Conservation (phyloP, 345 rosid genomes). For the Eutrema japonicum region DNA sequence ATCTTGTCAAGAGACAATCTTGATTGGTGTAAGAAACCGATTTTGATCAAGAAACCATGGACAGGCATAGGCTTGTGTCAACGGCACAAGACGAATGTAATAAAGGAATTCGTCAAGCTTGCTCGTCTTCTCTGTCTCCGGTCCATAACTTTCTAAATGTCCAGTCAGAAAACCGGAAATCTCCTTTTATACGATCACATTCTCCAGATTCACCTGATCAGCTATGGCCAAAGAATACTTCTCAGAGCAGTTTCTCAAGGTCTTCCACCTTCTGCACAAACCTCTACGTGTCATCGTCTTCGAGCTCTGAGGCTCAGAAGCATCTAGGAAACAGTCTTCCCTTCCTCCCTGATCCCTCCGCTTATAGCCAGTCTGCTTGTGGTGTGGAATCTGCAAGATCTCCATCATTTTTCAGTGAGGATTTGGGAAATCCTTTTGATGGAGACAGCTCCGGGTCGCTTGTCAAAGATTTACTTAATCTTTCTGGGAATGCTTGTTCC, state of each 20-base stretch:
- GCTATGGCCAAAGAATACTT: slow-evolving; percentile 46
- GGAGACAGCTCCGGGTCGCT: slow-evolving; percentile 54
- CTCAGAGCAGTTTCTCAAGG: slow-evolving; percentile 59
- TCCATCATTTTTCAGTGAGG: slow-evolving; percentile 56
- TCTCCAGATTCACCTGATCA: slow-evolving; percentile 52
- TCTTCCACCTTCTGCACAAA: slow-evolving; percentile 86
- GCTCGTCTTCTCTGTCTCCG: slow-evolving; percentile 44
- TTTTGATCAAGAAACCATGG: slow-evolving; percentile 44
- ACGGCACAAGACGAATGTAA: slow-evolving; percentile 44
- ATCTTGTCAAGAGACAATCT: slow-evolving; percentile 13
- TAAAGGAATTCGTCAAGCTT: slow-evolving; percentile 45
- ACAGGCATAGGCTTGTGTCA: slow-evolving; percentile 40
- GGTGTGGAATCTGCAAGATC: slow-evolving; percentile 60
- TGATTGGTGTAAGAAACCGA: slow-evolving; percentile 25
- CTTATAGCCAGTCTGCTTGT: slow-evolving; percentile 56
- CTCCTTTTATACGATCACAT: slow-evolving; percentile 50
- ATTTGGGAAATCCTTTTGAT: slow-evolving; percentile 49
- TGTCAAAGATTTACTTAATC: slow-evolving; percentile 60
- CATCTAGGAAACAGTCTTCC: slow-evolving; percentile 71
- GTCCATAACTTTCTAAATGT: slow-evolving; percentile 41
- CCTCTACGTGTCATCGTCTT: slow-evolving; percentile 80
- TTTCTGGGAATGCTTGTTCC: slow-evolving; percentile 59
- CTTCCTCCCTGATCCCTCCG: slow-evolving; percentile 77
- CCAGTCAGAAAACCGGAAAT: slow-evolving; percentile 47
- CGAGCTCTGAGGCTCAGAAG: slow-evolving; percentile 58